Evolutionary conservation across 2,329 filamentous ascomycete genomes (phyloP).

Genomic region (Pseudogymnoascus pannorum): DNA sequence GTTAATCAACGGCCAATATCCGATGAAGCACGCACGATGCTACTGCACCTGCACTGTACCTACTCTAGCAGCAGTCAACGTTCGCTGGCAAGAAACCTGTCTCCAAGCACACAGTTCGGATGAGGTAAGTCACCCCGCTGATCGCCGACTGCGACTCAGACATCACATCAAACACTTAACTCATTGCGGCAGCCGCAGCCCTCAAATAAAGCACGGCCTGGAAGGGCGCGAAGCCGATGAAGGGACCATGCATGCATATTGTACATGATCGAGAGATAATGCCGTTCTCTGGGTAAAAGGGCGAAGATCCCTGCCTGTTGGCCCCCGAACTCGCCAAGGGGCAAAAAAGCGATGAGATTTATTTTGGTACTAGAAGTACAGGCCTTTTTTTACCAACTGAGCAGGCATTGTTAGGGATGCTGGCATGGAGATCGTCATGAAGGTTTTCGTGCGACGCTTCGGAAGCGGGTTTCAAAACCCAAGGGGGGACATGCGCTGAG

Average conservation of each 20-base stretch:
- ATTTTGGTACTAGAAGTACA: not conserved
- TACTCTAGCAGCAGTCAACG: not conserved
- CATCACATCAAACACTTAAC: not conserved
- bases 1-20: not conserved
- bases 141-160: not conserved
- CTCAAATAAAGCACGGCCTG: conserved; percentile 6
- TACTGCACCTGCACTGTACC: conserved; percentile 1
- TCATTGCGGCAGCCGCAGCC: not conserved
- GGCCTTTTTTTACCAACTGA: not conserved
- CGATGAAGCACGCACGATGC: not conserved
- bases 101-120: not conserved
- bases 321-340: not conserved
- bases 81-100: conserved; percentile 1
- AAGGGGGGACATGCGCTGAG: not conserved
- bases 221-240: not conserved
- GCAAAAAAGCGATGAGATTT: not conserved
- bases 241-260: not conserved
- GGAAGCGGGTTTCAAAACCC: conserved; percentile 4
- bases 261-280: conserved; percentile 6
- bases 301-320: not conserved
- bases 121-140: not conserved
- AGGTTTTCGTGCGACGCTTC: conserved; percentile 5
- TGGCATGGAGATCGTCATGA: not conserved
- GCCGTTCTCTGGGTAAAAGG: not conserved
- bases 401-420: not conserved